Conservation (phyloP, 495 filamentous ascomycete species). For the Trichoderma gamsii region DNA sequence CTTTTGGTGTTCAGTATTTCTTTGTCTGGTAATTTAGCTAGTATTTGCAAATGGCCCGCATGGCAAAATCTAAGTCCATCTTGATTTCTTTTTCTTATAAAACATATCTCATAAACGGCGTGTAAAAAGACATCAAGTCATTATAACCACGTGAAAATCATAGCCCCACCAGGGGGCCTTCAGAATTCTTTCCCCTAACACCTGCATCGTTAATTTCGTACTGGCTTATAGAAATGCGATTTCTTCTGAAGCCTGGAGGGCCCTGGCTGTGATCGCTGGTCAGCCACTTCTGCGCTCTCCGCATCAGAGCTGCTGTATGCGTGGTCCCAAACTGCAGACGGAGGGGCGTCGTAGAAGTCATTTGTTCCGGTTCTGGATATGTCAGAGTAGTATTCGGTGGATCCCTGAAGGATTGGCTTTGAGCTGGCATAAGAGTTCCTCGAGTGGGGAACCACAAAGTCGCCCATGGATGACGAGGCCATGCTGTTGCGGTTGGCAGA, state of each 20-base stretch:
- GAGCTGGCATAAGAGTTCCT: slow-evolving; percentile 10
- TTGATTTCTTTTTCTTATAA: neutral
- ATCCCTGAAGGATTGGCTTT: neutral
- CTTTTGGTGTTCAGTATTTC: neutral
- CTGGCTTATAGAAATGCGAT: neutral
- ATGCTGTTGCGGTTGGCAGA: neutral
- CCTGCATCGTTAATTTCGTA: neutral
- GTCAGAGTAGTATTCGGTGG: neutral
- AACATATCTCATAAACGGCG: neutral
- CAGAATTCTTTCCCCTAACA: neutral
- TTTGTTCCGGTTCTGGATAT: neutral
- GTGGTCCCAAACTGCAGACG: neutral
- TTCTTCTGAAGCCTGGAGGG: neutral
- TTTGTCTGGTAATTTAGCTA: neutral
- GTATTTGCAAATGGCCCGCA: slow-evolving; percentile 8
- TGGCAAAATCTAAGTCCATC: slow-evolving; percentile 1
- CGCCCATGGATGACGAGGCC: slow-evolving; percentile 3
- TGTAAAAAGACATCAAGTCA: slow-evolving; percentile 2
- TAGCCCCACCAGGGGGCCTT: neutral
- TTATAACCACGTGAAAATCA: neutral
- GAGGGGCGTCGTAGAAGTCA: neutral
- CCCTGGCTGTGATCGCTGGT: neutral
- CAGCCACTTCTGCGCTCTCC: neutral
- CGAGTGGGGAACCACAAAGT: neutral
- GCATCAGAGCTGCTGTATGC: slow-evolving; percentile 4